Base-by-base conservation (phyloP, 75 land plant genomes). In the Isoetes taiwanensis region DNA sequence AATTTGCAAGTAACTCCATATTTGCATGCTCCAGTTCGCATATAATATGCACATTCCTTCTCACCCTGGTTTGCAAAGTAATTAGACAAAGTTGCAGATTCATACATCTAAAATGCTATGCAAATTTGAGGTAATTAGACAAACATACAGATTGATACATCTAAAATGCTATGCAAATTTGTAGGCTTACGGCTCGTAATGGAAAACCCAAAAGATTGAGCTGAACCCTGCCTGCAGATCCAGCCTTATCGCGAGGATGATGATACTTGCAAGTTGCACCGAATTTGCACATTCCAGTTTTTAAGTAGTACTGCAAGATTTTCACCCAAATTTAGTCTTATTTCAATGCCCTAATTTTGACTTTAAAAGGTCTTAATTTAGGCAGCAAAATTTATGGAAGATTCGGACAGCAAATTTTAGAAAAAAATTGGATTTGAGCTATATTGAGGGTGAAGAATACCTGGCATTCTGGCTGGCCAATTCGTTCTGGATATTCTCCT, bases 381-480 rank as follows among this genome's bases (percentile, higher is more conserved):
- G n/a, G n/a, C n/a, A n/a, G n/a, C n/a, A n/a, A n/a, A n/a, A n/a
- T n/a, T n/a, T n/a, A n/a, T n/a, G n/a, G n/a, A n/a, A n/a, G n/a
- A n/a, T n/a, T n/a, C n/a, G n/a, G n/a, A n/a, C n/a, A n/a, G n/a
- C n/a, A n/a, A n/a, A n/a, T n/a, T n/a, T n/a, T n/a, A n/a, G n/a
- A n/a, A n/a, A n/a, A n/a, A n/a, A n/a, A n/a, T n/a, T n/a, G n/a
- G n/a, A n/a, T n/a, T n/a, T n/a, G n/a, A n/a, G n/a, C n/a, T n/a
- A n/a, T n/a, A 37, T 37, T 9, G 12, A n/a, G n/a, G n/a, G n/a
- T n/a, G n/a, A n/a, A n/a, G n/a, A n/a, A 58, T 81, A 75, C 91
- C 87, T 86, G 87, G 28, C 91, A 86, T 64, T 86, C 91, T 26
- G 84, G 91, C 59, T 86, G 91, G 64, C 91, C 91, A 2, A 67